Base-by-base conservation (phyloP, 495 filamentous ascomycete species). In the Annulohypoxylon stygium region DNA sequence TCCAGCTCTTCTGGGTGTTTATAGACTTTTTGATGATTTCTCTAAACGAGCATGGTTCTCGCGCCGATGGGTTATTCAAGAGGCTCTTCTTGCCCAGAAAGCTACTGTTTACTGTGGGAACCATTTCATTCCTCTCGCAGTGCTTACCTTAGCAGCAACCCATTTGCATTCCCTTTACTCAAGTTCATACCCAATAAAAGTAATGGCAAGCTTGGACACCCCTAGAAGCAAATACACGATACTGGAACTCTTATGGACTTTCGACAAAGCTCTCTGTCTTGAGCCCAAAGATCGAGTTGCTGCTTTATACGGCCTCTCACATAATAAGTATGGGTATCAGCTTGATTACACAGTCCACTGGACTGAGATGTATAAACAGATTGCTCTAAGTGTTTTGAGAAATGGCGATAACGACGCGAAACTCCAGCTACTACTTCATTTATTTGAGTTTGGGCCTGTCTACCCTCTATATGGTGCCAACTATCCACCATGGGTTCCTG, bases 1-100 rank as follows among this genome's bases (percentile, higher is more conserved):
- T 30, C 4, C 26, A 30, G 26, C 26, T 2, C 4, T 4, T 30
- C 26, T 4, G 4, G 26, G 2, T 4, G 26, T 30, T 4, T 30
- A 30, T 30, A 4, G 26, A 30, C 26, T 30, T 30, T 30, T 53
- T 7, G 4, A 4, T 53, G 50, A 53, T 10, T 53, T 53, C 50
- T 53, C 8, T 33, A 10, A 53, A 0, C 50, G 50, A 9, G n/a
- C 23, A 30, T 53, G 50, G 50, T 53, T 53, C 26, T 53, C 50
- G 6, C 50, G 50, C 12, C 50, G 50, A 14, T 53, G 50, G 50
- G 26, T 53, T 53, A 53, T 53, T 11, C 50, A 53, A 53, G 50
- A 53, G 8, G 50, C 50, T 25, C 18, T 6, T 53, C 50, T 53
- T 53, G 50, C 50, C 4, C 50, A 20, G 0, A 1, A 33, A 10